Conservation (phyloP, 768 basidiomycete genomes). For the Suillus weaverae region DNA sequence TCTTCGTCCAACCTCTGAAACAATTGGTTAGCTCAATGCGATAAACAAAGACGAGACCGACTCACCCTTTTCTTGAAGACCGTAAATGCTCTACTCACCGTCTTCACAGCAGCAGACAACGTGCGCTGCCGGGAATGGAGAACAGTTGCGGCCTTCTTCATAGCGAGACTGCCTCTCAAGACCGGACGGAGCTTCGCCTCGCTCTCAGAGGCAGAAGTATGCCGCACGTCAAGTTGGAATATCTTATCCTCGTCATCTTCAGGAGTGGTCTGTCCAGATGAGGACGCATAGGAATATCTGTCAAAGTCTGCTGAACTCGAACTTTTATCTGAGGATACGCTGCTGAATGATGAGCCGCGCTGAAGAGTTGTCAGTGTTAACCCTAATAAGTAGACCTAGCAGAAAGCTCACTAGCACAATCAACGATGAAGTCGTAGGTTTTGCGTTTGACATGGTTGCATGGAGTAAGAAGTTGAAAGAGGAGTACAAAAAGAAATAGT, state of each 20-base stretch:
- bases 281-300: constrained; percentile 19
- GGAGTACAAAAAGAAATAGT: background rate
- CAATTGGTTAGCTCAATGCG: background rate
- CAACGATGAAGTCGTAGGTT: constrained; percentile 17
- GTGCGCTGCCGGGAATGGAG: constrained; percentile 15
- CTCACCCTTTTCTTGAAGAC: constrained; percentile 29
- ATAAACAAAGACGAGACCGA: background rate
- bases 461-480: background rate
- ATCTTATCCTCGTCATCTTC: constrained; percentile 26
- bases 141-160: constrained; percentile 12
- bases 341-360: constrained; percentile 14
- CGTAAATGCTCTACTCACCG: constrained; percentile 21
- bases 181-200: constrained; percentile 11
- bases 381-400: too few species aligned
- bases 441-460: constrained; percentile 14
- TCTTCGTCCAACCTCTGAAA: constrained; percentile 24
- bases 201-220: background rate
- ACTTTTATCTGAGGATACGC: constrained; percentile 19
- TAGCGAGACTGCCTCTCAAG: constrained; percentile 8
- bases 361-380: constrained; percentile 1
- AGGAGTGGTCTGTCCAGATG: constrained; percentile 33
- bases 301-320: constrained; percentile 15
- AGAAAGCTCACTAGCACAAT: constrained; percentile 12
- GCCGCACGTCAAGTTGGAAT: constrained; percentile 16
- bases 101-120: constrained; percentile 23